phyloP scores from a whole-genome alignment of 306 rosid species.

The Cotoneaster glaucophyllus region DNA sequence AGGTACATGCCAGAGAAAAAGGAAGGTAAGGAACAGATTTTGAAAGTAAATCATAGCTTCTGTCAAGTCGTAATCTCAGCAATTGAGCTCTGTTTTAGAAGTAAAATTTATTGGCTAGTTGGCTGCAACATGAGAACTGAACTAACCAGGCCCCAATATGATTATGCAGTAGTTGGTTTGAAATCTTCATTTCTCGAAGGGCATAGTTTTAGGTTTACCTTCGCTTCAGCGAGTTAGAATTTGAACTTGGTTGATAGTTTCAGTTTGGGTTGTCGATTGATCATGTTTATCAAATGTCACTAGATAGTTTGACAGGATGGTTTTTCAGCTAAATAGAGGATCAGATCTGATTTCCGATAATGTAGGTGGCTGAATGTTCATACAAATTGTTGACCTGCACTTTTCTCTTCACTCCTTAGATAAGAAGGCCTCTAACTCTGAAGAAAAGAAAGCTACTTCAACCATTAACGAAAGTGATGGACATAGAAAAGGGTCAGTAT shows the following conservation, averaged over 20 bases:
- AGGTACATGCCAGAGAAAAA: constrained; percentile 38
- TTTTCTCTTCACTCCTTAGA: constrained; percentile 13
- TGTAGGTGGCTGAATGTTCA: neutral
- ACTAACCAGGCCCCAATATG: neutral
- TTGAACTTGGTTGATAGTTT: neutral
- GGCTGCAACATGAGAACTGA: neutral
- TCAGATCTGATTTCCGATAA: neutral
- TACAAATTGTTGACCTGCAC: neutral
- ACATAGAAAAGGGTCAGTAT: constrained; percentile 28
- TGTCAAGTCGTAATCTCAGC: neutral
- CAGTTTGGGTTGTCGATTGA: neutral
- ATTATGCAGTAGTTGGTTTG: neutral
- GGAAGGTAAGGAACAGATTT: constrained; percentile 25
- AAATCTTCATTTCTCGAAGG: neutral
- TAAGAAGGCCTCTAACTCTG: constrained; percentile 27
- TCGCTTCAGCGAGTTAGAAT: neutral
- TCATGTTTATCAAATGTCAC: neutral
- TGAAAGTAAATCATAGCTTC: neutral
- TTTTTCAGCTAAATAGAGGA: neutral
- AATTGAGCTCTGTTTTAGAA: neutral
- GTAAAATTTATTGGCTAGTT: neutral
- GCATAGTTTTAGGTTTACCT: neutral
- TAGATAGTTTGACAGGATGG: neutral
- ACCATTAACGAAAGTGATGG: constrained; percentile 16
- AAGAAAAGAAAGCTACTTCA: constrained; percentile 29